Evolutionary conservation across 2,329 filamentous ascomycete genomes (phyloP), one percentile per base, ranked within the genome.

Genomic region (Aspergillus sp.): DNA sequence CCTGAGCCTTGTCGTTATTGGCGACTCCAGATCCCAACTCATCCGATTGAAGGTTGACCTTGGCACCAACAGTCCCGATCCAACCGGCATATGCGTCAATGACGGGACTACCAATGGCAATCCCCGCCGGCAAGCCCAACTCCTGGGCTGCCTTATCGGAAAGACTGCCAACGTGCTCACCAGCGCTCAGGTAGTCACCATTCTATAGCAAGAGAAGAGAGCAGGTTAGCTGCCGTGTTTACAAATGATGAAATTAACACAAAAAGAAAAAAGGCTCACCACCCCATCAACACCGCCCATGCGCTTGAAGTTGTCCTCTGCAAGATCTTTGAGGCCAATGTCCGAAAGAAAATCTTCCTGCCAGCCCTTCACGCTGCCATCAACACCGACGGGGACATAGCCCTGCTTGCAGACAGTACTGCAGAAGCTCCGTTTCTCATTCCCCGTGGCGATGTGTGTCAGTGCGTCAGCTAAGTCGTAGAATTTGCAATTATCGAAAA

Each of bases 41-140:
- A 47, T 85, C 80, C 48, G 76, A 71, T 36, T 77, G 76, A 10
- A 94, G 78, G 55, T 88, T 79, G 57, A 96, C 88, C 68, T 96
- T 96, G 50, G 93, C 91, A 48, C 93, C 93, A n/a, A 98, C 93
- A 1, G 93, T 97, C 51, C 93, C 93, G 57, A 98, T 93, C 93
- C 93, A 98, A 53, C 93, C 93, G 49, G 93, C 93, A 61, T 98
- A 98, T 12, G 93, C 93, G 66, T 98, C 93, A 62, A 98, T 98
- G 53, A 98, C 93, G 67, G 90, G 90, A 61, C 88, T 94, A 45
- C 93, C 93, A 46, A 98, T 86, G 12, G 93, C 88, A 57, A 96
- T 93, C 35, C 90, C 91, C 19, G 85, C 76, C 4, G 85, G 85
- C 3, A 98, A 78, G 5, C 93, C 91, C 50, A 98, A 81, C 54